Evolutionary conservation across 2,329 filamentous ascomycete genomes (phyloP).

Genomic region (Fusarium denticulatum): DNA sequence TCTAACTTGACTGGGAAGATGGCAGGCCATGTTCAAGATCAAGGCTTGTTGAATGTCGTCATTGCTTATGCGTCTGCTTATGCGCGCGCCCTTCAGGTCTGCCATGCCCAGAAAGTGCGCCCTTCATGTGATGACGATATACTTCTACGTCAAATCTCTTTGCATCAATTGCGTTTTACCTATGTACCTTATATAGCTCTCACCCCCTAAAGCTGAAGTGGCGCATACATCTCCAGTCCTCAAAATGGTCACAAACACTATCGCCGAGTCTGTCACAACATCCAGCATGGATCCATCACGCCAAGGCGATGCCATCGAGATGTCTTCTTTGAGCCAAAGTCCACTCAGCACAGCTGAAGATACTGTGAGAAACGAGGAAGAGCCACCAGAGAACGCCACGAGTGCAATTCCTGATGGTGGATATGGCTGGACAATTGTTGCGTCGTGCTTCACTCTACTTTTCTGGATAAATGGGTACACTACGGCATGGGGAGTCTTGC

Average conservation of each 20-base stretch:
- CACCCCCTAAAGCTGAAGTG: rapidly evolving
- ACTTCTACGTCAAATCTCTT: rapidly evolving
- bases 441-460: not conserved
- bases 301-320: not conserved
- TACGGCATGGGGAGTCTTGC: not conserved
- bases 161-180: rapidly evolving
- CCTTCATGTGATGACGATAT: not conserved
- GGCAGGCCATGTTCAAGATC: too few species aligned
- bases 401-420: conserved; percentile 5
- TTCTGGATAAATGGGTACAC: conserved; percentile 15
- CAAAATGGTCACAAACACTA: not conserved
- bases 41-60: not conserved
- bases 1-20: not conserved
- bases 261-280: not conserved
- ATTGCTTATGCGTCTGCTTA: not conserved
- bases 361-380: not conserved
- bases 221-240: not conserved
- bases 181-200: not conserved
- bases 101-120: not conserved
- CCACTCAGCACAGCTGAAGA: not conserved
- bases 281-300: not conserved
- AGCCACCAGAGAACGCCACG: not conserved
- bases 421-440: conserved; percentile 14
- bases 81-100: not conserved
- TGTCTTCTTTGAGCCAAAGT: not conserved